These are phyloP conservation scores for Monosporascus sp. DNA, from an alignment of 2,329 filamentous ascomycete genomes.

Conservation along the genomic window DNA sequence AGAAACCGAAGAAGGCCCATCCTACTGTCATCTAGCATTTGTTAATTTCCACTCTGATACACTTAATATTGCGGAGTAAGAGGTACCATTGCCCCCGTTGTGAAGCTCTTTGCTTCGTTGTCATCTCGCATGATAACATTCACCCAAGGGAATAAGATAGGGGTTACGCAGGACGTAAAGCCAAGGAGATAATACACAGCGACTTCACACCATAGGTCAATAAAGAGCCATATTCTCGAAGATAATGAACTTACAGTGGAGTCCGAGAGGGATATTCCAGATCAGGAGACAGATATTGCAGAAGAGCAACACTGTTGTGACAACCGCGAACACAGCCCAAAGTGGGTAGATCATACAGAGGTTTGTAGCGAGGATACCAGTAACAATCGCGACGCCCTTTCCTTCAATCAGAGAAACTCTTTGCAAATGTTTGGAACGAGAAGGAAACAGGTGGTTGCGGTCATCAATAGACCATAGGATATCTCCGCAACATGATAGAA, in stretches of 20 bases:
- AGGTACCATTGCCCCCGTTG: conserved; percentile 16
- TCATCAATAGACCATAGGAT: too few species aligned
- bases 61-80: neutral
- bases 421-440: too few species aligned
- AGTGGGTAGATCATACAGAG: conserved; percentile 30
- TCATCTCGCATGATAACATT: conserved; percentile 20
- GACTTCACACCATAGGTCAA: conserved; percentile 2
- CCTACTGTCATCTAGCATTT: conserved; percentile 9
- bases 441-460: too few species aligned
- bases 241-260: conserved; percentile 6
- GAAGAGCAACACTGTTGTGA: conserved; percentile 14
- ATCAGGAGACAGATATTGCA: conserved; percentile 14
- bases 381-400: conserved; percentile 22
- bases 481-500: too few species aligned
- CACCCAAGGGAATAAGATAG: conserved; percentile 18
- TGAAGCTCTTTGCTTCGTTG: conserved; percentile 17
- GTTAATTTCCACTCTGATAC: neutral
- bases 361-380: conserved; percentile 20
- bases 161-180: conserved; percentile 17
- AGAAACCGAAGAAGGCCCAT: conserved; percentile 14
- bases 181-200: conserved; percentile 18
- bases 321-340: conserved; percentile 24
- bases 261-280: conserved; percentile 12
- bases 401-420: too few species aligned
- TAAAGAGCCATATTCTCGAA: neutral